Base-by-base conservation (phyloP, 2,329 filamentous ascomycete genomes). In the Verticillium klebahnii region DNA sequence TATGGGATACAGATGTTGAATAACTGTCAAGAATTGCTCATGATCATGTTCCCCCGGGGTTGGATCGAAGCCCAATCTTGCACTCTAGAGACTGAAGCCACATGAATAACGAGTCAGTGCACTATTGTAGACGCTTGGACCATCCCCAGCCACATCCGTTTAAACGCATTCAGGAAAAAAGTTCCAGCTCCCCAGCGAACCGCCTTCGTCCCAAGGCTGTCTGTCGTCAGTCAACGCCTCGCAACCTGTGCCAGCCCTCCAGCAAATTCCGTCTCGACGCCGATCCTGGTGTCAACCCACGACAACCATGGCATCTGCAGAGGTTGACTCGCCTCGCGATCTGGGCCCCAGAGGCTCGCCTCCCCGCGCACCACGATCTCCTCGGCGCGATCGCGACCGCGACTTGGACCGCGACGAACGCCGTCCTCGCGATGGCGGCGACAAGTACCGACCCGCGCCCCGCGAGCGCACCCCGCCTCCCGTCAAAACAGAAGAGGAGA, bases 401-500 rank as follows among this genome's bases (percentile, higher is more conserved):
- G 58, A 60, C 45, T 58, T 54, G 56, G 61, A 62, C 59, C 67
- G 52, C 64, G 71, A 68, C 62, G 64, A 61, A 60, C 81, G 80
- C 29, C 68, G 69, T 34, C 72, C 71, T 60, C 67, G 71, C 70
- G 63, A 62, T 12, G 55, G 67, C 56, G 75, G 74, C 67, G 83
- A 85, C 70, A 82, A 75, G 59, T 85, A 85, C 65, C 78, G 80
- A 54, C 81, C 81, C 29, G 69, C 70, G 39, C 72, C 72, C 61
- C 67, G 71, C 69, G 64, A 64, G 56, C 58, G 68, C 69, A 63
- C 75, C 62, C 73, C 75, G 45, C 74, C 74, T 12, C 78, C 79
- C 4, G 74, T 75, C 60, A 82, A 80, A 65, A 87, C 85, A 56
- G 92, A 91, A 69, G 92, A 92, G 74, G 89, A 93, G 76, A 96